Base-by-base conservation (phyloP, 129 eudicot genomes). In the sunflower (Helianthus annuus) region DNA sequence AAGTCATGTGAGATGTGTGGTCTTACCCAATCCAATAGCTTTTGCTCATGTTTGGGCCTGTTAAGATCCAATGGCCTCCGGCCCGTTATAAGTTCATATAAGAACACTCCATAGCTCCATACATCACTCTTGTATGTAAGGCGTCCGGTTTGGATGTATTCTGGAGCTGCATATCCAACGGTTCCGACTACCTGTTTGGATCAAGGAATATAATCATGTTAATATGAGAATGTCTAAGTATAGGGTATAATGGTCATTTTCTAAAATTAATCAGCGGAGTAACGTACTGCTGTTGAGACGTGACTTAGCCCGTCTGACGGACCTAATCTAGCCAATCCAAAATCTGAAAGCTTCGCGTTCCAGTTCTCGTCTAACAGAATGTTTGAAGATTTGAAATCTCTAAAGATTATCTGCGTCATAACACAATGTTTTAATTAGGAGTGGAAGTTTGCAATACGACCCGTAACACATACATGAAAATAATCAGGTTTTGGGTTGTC, bases 291-390 rank as follows among this genome's bases (percentile, higher is more conserved):
- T 29, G 96, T 89, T 15, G 96, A 89, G 77, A 89, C 86, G 57
- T 89, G 96, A 80, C 90, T 85, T 57, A 87, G 45, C 44, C 96
- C 96, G n/a, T 89, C 93, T 11, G 79, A 72, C 59, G 96, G 96
- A 19, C 96, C 96, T 0, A 86, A 84, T 75, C 93, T 75, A 22
- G 96, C 96, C 81, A 89, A 74, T 42, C 96, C 96, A 36, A 89
- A 89, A 83, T 89, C 96, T 62, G 96, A 89, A 66, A 89, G 90
- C 85, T 89, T 89, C 10, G 96, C 90, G 60, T 87, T 84, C 96
- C 96, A 89, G 48, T 87, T 74, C 10, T 86, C 90, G 34, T 89
- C 92, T 69, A 89, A 74, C 27, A 89, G 84, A 72, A 89, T 89
- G 32, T 89, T 89, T 16, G 96, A 89, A 64, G 96, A 89, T 80